Percentiles rank a stretch among this genome's conserved stretches.
phyloP scores from a whole-genome alignment of 768 basidiomycete species.

The Calocybe gangraenosa region DNA sequence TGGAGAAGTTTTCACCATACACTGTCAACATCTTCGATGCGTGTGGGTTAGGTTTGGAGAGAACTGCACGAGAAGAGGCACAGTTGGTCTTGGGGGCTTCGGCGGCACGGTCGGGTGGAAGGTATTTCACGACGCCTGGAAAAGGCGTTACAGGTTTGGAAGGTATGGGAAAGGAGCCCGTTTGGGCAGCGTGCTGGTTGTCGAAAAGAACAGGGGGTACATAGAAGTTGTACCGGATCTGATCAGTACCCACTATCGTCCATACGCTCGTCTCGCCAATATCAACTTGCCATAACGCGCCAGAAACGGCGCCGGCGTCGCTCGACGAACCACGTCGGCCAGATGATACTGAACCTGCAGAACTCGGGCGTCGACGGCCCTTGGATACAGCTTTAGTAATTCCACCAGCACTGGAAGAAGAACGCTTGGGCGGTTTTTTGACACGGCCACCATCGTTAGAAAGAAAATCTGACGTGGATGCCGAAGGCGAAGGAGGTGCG shows the following conservation, averaged over 20 bases:
- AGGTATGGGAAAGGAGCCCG: constrained; percentile 72
- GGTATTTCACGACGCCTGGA: constrained; percentile 86
- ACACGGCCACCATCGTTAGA: constrained; percentile 85
- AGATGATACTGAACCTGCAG: constrained; percentile 68
- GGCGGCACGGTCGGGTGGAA: constrained; percentile 83
- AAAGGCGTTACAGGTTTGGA: constrained; percentile 83
- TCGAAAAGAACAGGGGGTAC: constrained; percentile 83
- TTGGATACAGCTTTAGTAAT: constrained; percentile 48
- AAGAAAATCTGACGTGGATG: constrained; percentile 57
- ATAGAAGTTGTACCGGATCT: constrained; percentile 92
- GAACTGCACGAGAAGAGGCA: constrained; percentile 57
- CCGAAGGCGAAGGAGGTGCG: constrained; percentile 65
- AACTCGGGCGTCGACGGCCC: constrained; percentile 70
- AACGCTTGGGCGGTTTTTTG: constrained; percentile 64
- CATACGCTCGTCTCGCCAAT: constrained; percentile 93
- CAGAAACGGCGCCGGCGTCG: constrained; percentile 68
- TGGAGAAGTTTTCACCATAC: constrained; percentile 87
- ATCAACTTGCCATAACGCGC: constrained; percentile 84
- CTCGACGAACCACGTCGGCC: constrained; percentile 62
- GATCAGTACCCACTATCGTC: constrained; percentile 92
- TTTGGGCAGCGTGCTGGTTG: constrained; percentile 68
- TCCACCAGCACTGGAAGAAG: constrained; percentile 68
- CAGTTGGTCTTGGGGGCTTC: constrained; percentile 77
- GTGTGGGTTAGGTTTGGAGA: constrained; percentile 76
- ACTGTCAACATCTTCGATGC: constrained; percentile 79